Evolutionary conservation across 805 yeast genomes (phyloP).

Genomic region (Hanseniaspora lindneri): DNA sequence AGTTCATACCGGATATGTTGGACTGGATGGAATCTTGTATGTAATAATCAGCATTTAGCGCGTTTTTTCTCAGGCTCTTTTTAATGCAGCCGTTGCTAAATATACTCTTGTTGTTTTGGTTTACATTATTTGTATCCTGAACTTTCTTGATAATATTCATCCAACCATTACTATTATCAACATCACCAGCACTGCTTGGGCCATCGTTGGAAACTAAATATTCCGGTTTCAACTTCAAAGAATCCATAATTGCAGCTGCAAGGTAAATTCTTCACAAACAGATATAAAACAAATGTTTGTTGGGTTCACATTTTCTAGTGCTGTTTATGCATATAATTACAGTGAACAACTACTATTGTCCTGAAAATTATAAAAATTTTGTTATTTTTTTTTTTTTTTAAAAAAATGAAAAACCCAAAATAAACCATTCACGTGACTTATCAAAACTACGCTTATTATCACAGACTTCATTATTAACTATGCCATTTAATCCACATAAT

Average conservation of each 20-base stretch:
- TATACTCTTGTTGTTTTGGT: conserved; percentile 18
- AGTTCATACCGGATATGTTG: conserved; percentile 20
- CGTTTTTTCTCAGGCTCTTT: conserved; percentile 5
- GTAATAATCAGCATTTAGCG: conserved; percentile 22
- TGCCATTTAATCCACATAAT: not conserved
- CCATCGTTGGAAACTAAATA: not conserved
- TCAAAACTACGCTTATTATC: no score
- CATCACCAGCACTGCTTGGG: not conserved
- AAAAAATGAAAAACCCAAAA: not conserved
- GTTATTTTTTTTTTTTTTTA: no score
- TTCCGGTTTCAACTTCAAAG: conserved; percentile 1
- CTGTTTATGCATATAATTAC: no score
- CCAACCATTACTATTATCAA: conserved; percentile 7
- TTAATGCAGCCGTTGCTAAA: conserved; percentile 17
- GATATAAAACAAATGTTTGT: no score
- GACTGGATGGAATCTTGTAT: conserved; percentile 19
- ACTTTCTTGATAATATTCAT: conserved; percentile 17
- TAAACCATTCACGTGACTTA: not conserved
- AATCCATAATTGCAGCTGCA: no score
- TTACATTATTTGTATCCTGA: conserved; percentile 19
- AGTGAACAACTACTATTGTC: no score
- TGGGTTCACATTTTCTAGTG: no score
- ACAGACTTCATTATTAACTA: no score
- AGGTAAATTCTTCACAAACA: no score
- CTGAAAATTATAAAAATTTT: no score